Base-by-base conservation (phyloP, 352 stramenopile genomes). In the Phytophthora foliorum region DNA sequence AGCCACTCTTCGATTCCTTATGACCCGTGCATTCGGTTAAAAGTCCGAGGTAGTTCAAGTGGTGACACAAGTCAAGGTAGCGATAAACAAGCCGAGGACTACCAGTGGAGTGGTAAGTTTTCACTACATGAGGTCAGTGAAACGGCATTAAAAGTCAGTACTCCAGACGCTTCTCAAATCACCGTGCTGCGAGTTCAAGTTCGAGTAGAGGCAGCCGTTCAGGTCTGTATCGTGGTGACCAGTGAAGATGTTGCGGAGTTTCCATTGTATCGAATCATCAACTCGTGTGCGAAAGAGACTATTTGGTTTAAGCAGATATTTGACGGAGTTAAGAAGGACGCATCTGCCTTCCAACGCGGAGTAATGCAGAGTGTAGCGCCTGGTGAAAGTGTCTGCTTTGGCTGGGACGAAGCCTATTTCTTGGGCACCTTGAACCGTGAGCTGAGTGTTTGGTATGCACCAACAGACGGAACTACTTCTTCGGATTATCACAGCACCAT, bases 221-320 rank as follows among this genome's bases (percentile, higher is more conserved):
- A 89, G 36, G 85, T 92, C 9, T 95, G 86, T 46, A 58, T 95
- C 16, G 69, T 97, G 7, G 55, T 97, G 8, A 92, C 77, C 8
- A 87, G 72, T 38, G 88, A 96, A 65, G 83, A 97, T 51, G 45
- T 42, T 22, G 82, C 76, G 3, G 63, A 73, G 19, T 91, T 82
- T 44, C 89, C 89, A 3, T 57, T 96, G 24, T 96, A 96, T 36
- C 81, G 86, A 4, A 82, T 96, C 27, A 81, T 95, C 25, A 97
- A 97, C 51, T 92, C 81, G 13, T 91, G 81, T 6, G 66, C 65
- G 3, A 67, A 67, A 21, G 88, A 93, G 44, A 82, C 84, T 16
- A 84, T 97, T 25, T 84, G 90, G 59, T 92, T 96, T 53, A 89
- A 94, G 54, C 90, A 97, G 45, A 79, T 80, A 0, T 93, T 95